These are phyloP conservation scores for Podospora pseudocomata DNA, from an alignment of 495 filamentous ascomycete species.

Conservation along the genomic window DNA sequence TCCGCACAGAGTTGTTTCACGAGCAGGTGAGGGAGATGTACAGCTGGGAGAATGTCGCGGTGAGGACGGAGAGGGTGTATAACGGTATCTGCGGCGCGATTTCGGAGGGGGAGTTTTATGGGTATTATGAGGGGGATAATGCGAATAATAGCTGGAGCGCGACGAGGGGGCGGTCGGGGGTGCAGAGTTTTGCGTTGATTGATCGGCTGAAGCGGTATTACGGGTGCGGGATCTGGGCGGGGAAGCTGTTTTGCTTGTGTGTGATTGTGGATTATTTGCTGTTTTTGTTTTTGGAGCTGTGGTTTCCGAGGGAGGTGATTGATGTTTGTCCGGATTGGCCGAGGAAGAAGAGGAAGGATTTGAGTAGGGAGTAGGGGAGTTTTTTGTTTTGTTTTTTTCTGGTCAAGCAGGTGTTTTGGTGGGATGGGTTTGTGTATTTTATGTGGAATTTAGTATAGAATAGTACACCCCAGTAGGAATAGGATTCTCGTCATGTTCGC, in stretches of 20 bases:
- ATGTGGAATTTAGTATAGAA: neutral
- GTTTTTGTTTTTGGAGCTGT: conserved; percentile 81
- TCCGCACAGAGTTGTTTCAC: conserved; percentile 91
- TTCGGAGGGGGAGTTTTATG: conserved; percentile 82
- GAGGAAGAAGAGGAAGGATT: conserved; percentile 51
- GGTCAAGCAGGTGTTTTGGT: neutral
- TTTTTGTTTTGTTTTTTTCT: neutral
- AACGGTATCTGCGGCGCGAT: conserved; percentile 82
- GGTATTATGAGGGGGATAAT: conserved; percentile 71
- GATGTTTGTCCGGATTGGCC: conserved; percentile 92
- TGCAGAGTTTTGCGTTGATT: conserved; percentile 84
- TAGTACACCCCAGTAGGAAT: neutral
- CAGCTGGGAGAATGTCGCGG: conserved; percentile 91
- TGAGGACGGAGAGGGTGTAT: conserved; percentile 91
- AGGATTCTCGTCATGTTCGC: neutral
- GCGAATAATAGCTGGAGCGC: conserved; percentile 64
- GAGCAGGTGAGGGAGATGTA: conserved; percentile 98
- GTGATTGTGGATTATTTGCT: conserved; percentile 91
- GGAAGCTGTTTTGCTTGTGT: conserved; percentile 92
- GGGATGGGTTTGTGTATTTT: neutral
- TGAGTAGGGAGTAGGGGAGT: neutral
- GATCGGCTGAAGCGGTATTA: conserved; percentile 94
- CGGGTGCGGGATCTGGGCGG: conserved; percentile 99
- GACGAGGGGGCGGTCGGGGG: conserved; percentile 68
- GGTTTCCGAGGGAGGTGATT: conserved; percentile 77